A percentile compares a stretch with the other conserved stretches of the same genome.
Evolutionary conservation across 805 yeast species (phyloP).

Genomic region (Candida anglica): DNA sequence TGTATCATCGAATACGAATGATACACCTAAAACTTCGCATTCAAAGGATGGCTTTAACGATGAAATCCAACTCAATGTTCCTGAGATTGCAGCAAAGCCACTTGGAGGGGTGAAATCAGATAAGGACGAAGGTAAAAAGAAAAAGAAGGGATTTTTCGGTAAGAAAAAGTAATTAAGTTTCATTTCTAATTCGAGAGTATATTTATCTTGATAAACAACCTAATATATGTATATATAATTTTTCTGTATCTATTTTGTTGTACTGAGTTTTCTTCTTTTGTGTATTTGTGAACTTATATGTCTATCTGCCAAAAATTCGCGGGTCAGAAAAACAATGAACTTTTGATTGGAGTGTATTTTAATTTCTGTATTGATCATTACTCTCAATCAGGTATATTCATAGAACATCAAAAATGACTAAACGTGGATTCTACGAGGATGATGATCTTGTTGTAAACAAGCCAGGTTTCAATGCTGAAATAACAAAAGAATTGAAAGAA

Average conservation of each 20-base stretch:
- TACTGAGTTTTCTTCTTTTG: too few species aligned
- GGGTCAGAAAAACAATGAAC: too few species aligned
- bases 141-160: slow-evolving; percentile 26
- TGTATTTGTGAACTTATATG: too few species aligned
- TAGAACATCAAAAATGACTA: slow-evolving; percentile 17
- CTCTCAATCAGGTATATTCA: too few species aligned
- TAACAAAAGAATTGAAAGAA: slow-evolving; percentile 30
- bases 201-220: too few species aligned
- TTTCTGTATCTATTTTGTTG: too few species aligned
- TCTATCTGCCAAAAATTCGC: too few species aligned
- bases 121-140: slow-evolving; percentile 7
- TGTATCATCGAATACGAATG: slow-evolving; percentile 18
- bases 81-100: slow-evolving; percentile 19
- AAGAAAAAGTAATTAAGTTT: slow-evolving; percentile 8
- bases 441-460: slow-evolving; percentile 44
- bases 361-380: too few species aligned
- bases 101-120: slow-evolving; percentile 22
- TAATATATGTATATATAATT: too few species aligned
- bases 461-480: slow-evolving; percentile 44
- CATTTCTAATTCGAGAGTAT: too few species aligned
- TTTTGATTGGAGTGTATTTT: too few species aligned
- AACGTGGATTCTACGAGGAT: slow-evolving; percentile 49
- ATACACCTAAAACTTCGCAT: slow-evolving; percentile 19
- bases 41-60: slow-evolving; percentile 6
- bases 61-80: slow-evolving; percentile 12